Evolutionary conservation across 768 basidiomycete genomes (phyloP).

Genomic region (Tulasnella sp.): DNA sequence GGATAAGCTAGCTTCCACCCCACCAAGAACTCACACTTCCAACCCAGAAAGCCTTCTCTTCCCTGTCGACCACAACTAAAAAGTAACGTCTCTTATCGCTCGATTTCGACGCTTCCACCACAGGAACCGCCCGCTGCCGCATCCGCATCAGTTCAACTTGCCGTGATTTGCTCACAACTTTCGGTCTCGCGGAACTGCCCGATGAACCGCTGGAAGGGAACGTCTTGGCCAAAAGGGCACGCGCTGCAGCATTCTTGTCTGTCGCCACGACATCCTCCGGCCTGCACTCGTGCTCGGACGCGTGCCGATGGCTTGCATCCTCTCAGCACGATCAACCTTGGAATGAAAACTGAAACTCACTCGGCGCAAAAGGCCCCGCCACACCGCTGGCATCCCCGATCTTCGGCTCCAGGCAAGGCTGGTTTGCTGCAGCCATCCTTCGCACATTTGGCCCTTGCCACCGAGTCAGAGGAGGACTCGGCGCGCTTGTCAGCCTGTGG

Average conservation of each 20-base stretch:
- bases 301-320: slow-evolving; percentile 55
- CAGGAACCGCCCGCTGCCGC: slow-evolving; percentile 53
- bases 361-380: slow-evolving; percentile 47
- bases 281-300: slow-evolving; percentile 42
- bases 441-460: slow-evolving; percentile 36
- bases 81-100: slow-evolving; percentile 50
- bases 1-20: background rate
- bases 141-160: slow-evolving; percentile 62
- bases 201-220: slow-evolving; percentile 27
- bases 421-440: slow-evolving; percentile 43
- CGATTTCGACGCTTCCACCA: slow-evolving; percentile 31
- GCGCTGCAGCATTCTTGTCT: slow-evolving; percentile 37
- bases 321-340: slow-evolving; percentile 10
- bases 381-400: slow-evolving; percentile 37
- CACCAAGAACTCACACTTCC: slow-evolving; percentile 39
- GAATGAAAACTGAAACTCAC: slow-evolving; percentile 30
- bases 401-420: slow-evolving; percentile 26
- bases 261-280: slow-evolving; percentile 18
- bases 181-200: slow-evolving; percentile 17
- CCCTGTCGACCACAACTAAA: slow-evolving; percentile 23
- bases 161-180: slow-evolving; percentile 39
- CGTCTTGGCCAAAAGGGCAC: slow-evolving; percentile 41
- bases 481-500: slow-evolving; percentile 3
- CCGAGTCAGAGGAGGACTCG: slow-evolving; percentile 22
- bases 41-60: slow-evolving; percentile 52